Conservation (phyloP, 495 filamentous ascomycete genomes). For the Tuber aestivum region DNA sequence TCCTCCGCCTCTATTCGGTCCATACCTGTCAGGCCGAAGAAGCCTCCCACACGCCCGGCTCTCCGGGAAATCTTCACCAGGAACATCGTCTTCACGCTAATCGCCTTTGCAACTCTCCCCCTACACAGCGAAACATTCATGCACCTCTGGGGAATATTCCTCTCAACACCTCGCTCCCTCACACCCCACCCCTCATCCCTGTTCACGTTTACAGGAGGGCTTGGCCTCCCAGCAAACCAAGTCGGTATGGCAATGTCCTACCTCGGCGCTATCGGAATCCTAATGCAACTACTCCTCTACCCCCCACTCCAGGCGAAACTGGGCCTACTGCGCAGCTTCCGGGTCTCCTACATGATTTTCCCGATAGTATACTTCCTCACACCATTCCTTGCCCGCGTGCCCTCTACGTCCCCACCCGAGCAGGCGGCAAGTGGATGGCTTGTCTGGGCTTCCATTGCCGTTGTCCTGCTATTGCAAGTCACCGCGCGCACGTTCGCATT, state of each 20-base stretch:
- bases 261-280: conserved; percentile 63
- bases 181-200: conserved; percentile 47
- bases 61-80: conserved; percentile 59
- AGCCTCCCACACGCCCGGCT: conserved; percentile 46
- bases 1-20: conserved; percentile 40
- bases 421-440: conserved; percentile 41
- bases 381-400: conserved; percentile 61
- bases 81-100: conserved; percentile 57
- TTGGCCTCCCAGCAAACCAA: conserved; percentile 58
- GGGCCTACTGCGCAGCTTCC: conserved; percentile 58
- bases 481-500: conserved; percentile 65
- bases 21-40: conserved; percentile 27
- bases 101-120: conserved; percentile 61
- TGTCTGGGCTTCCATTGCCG: conserved; percentile 56
- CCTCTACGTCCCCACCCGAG: conserved; percentile 41
- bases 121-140: conserved; percentile 71
- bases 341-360: conserved; percentile 57
- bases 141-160: conserved; percentile 63
- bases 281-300: conserved; percentile 64
- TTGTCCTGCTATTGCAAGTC: conserved; percentile 62
- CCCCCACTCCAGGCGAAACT: conserved; percentile 55
- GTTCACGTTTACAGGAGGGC: conserved; percentile 63
- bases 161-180: conserved; percentile 58
- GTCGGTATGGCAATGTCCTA: conserved; percentile 65
- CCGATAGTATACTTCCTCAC: conserved; percentile 61